Evolutionary conservation across 2,329 filamentous ascomycete species (phyloP), one percentile per base, ranked within the genome.

Genomic region (Aureobasidium sp.): DNA sequence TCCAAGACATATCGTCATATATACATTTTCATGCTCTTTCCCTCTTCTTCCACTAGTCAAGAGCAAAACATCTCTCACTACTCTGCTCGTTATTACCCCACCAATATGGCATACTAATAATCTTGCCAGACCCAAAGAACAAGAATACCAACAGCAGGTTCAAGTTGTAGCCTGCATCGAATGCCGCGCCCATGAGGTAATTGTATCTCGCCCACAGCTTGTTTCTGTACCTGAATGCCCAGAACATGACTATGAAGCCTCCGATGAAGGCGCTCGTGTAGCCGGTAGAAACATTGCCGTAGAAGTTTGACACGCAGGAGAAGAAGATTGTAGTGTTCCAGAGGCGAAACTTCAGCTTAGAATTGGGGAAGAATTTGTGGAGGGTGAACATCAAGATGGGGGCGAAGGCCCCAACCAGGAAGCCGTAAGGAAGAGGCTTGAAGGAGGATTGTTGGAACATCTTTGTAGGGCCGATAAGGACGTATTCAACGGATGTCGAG

Each of bases 301-400:
- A 85, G 70, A 86, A 86, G 44, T 75, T 75, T 0, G 81, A 73
- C 63, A 84, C 72, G 4, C 78, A 77, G 2, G 79, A 80, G 69
- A 83, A 85, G 74, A 86, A 86, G 59, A 86, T 86, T 4, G 82
- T 86, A 23, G 81, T 79, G 67, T 86, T 87, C 78, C 79, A 84
- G 20, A 86, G 76, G 34, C 82, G 79, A 66, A 79, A 83, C 37
- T 82, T 82, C 64, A 77, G 80, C 17, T 79, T 80, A 15, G 77
- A 75, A 1, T 73, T 74, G 0, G 83, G 84, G 67, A 85, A 84
- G 17, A 72, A 67, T 6, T 77, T 76, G 67, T 86, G 80, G 9
- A 85, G 75, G 0, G 74, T 64, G 66, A 78, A 86, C 23, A 86
- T 71, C 5, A 81, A 26, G 2, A 78, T 53, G 0, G 82, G 82